A percentile compares a stretch with the other conserved stretches of the same genome.
phyloP scores from a whole-genome alignment of 2,329 filamentous ascomycete genomes.

The Penicillium paneum region DNA sequence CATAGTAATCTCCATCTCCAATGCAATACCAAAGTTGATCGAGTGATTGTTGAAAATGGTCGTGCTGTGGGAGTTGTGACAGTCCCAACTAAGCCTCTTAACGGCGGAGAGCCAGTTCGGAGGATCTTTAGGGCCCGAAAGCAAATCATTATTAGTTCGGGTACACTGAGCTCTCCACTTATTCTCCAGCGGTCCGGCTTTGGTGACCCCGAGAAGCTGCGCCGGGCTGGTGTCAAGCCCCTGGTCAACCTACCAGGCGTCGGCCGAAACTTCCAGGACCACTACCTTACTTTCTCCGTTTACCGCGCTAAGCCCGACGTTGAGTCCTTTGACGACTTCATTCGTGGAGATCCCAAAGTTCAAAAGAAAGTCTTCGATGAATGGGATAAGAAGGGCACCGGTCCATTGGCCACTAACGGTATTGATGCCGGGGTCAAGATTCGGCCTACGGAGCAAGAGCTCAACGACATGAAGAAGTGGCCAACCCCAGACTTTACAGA shows the following conservation, averaged over 20 bases:
- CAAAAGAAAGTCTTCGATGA: constrained; percentile 73
- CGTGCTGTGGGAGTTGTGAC: constrained; percentile 69
- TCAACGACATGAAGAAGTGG: constrained; percentile 67
- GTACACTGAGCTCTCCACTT: constrained; percentile 69
- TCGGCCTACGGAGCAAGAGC: constrained; percentile 65
- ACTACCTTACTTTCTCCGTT: constrained; percentile 68
- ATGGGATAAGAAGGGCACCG: constrained; percentile 76
- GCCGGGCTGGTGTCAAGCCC: constrained; percentile 64
- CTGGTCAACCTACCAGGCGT: constrained; percentile 70
- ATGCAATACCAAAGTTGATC: constrained; percentile 74
- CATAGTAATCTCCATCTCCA: constrained; percentile 69
- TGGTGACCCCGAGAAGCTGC: constrained; percentile 69
- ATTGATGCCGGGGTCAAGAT: constrained; percentile 80
- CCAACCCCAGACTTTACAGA: constrained; percentile 66
- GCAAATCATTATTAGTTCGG: constrained; percentile 70
- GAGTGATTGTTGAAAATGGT: constrained; percentile 70
- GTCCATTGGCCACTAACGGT: constrained; percentile 72
- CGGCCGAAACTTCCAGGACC: constrained; percentile 73
- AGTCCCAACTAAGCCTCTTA: constrained; percentile 66
- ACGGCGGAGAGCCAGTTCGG: constrained; percentile 51
- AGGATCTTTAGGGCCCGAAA: constrained; percentile 66
- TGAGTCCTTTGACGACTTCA: constrained; percentile 78
- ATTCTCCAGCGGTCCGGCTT: constrained; percentile 75
- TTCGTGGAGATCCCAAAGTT: constrained; percentile 67
- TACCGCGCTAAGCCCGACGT: constrained; percentile 71